Evolutionary conservation across 164 flowering plant genomes (phyloP).

Genomic region (Stephania yunnanensis): DNA sequence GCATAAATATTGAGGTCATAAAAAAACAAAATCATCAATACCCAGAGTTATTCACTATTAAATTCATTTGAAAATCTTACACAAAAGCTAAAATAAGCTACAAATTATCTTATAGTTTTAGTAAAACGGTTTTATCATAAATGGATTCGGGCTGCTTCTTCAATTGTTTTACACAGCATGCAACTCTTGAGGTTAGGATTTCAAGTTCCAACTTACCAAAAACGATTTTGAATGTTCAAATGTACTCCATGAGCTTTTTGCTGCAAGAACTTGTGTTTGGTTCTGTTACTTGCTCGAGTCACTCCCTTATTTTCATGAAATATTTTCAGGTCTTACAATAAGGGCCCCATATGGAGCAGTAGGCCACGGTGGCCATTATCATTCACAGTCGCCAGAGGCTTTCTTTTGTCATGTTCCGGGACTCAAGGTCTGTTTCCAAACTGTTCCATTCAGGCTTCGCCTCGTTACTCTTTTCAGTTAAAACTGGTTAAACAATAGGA

Average conservation of each 20-base stretch:
- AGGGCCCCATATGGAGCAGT: conserved; percentile 98
- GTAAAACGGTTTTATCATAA: too few relatives aligned
- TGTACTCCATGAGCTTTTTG: background rate
- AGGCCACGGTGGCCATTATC: conserved; percentile 99
- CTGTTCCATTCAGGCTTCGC: background rate
- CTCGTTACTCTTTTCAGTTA: background rate
- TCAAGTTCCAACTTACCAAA: too few relatives aligned
- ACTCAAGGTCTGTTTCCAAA: conserved; percentile 50
- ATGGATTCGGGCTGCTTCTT: too few relatives aligned
- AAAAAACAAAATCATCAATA: background rate
- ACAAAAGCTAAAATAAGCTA: background rate
- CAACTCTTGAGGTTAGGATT: too few relatives aligned
- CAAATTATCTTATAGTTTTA: background rate
- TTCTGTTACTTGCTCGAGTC: background rate
- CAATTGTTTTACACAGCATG: too few relatives aligned
- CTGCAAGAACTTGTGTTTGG: background rate
- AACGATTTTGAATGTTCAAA: background rate
- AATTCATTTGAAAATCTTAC: background rate
- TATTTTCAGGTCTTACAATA: conserved; percentile 76
- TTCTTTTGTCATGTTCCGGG: conserved; percentile 99
- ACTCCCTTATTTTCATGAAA: background rate
- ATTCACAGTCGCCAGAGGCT: conserved; percentile 97
- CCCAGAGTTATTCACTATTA: background rate
- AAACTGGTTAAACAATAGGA: too few relatives aligned
- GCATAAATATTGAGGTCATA: background rate